Conservation (phyloP, 371 early-diverging fungal species). For the Rhizomucor miehei region DNA sequence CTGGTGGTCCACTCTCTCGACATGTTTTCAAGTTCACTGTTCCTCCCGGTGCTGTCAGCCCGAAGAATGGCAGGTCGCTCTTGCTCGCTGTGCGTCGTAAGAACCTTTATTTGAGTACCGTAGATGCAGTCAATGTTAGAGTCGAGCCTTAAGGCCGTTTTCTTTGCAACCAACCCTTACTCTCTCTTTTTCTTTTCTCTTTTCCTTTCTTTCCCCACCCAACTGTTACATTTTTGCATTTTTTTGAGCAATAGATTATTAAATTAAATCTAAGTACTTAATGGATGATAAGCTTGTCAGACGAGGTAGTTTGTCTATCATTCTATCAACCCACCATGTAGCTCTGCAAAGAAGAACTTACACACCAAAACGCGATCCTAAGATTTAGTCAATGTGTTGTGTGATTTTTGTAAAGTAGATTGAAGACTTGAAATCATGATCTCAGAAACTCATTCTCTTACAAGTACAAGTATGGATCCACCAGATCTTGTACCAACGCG, state of each 20-base stretch:
- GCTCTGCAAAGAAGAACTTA: too few relatives aligned
- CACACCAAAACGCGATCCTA: too few relatives aligned
- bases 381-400: slow-evolving; percentile 14
- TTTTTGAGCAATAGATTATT: background rate
- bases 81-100: slow-evolving; percentile 33
- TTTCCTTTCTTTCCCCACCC: background rate
- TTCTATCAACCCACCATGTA: too few relatives aligned
- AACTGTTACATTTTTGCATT: background rate
- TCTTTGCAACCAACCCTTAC: too few relatives aligned
- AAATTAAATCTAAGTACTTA: too few relatives aligned
- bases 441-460: too few relatives aligned
- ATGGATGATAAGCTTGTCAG: too few relatives aligned
- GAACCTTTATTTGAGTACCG: slow-evolving; percentile 21
- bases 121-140: slow-evolving; percentile 28
- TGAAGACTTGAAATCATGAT: background rate
- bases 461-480: slow-evolving; percentile 57
- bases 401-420: slow-evolving; percentile 26
- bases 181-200: background rate
- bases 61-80: slow-evolving; percentile 16
- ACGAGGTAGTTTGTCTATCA: too few relatives aligned
- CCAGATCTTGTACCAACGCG: slow-evolving; percentile 50
- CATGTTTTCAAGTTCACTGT: slow-evolving; percentile 25
- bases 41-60: slow-evolving; percentile 20
- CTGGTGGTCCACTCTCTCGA: slow-evolving; percentile 21
- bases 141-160: slow-evolving; percentile 13